These are phyloP conservation scores for Calvatia gigantea DNA, from an alignment of 768 basidiomycete species.

Conservation along the genomic window DNA sequence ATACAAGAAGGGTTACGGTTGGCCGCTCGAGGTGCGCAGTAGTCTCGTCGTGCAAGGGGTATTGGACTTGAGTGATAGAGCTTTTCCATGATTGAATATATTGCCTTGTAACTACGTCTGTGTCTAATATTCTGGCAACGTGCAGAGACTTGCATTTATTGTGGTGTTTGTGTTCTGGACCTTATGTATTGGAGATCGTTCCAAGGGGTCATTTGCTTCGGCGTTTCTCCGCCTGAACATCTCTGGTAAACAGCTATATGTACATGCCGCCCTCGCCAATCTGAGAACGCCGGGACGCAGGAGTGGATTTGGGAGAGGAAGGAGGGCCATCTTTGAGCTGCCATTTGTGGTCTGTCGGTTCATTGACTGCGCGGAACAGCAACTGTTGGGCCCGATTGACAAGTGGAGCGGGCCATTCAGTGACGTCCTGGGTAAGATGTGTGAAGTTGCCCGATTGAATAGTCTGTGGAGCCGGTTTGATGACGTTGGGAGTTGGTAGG, in stretches of 20 bases:
- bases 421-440: conserved; percentile 27
- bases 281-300: conserved; percentile 16
- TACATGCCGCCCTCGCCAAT: conserved; percentile 53
- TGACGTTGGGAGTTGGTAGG: conserved; percentile 44
- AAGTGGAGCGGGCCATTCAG: conserved; percentile 31
- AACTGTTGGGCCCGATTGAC: conserved; percentile 33
- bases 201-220: too few relatives aligned
- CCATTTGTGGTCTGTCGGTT: conserved; percentile 19
- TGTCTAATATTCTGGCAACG: too few relatives aligned
- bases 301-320: neutral
- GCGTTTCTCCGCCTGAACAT: too few relatives aligned
- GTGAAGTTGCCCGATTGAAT: conserved; percentile 31
- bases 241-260: too few relatives aligned
- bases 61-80: too few relatives aligned
- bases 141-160: too few relatives aligned
- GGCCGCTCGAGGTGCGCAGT: conserved; percentile 44
- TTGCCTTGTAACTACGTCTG: too few relatives aligned
- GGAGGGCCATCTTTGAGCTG: conserved; percentile 4
- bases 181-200: too few relatives aligned
- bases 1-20: conserved; percentile 80
- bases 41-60: neutral
- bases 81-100: too few relatives aligned
- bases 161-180: too few relatives aligned
- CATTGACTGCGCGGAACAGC: conserved; percentile 31
- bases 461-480: conserved; percentile 36